These are phyloP conservation scores for Monosporascus ibericus DNA, from an alignment of 2,329 filamentous ascomycete genomes.

Conservation along the genomic window DNA sequence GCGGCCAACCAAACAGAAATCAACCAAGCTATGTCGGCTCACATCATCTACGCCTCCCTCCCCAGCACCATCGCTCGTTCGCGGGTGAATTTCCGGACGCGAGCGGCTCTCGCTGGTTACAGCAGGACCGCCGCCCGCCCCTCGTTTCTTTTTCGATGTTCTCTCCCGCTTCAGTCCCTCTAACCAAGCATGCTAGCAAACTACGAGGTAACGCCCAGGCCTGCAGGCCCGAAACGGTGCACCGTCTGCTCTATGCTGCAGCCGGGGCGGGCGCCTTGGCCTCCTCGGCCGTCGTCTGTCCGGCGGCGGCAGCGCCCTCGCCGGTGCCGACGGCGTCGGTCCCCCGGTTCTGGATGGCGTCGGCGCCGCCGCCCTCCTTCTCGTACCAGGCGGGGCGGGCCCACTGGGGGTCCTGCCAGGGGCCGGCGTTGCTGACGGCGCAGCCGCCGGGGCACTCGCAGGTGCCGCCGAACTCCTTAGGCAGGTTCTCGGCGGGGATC, in stretches of 20 bases:
- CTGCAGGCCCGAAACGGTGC: neutral
- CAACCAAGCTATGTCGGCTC: no score
- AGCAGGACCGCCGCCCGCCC: no score
- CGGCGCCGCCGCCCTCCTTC: constrained; percentile 34
- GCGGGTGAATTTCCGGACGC: no score
- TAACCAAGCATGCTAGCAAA: no score
- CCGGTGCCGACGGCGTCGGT: constrained; percentile 23
- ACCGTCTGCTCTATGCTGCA: constrained; percentile 16
- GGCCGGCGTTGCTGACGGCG: constrained; percentile 79
- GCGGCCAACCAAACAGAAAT: neutral
- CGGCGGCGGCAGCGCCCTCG: constrained; percentile 24
- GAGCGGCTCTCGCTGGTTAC: no score
- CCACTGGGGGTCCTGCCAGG: constrained; percentile 74
- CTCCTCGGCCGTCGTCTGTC: constrained; percentile 16
- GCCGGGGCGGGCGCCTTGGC: constrained; percentile 19
- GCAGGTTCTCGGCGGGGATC: constrained; percentile 84
- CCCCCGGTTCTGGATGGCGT: constrained; percentile 21
- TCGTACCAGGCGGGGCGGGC: constrained; percentile 60
- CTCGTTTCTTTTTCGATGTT: no score
- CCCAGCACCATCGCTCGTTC: no score
- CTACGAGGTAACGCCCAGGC: no score
- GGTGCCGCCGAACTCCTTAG: constrained; percentile 74
- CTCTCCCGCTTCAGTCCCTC: no score
- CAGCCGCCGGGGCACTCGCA: constrained; percentile 83
- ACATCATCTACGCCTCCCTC: no score